Evolutionary conservation across 139 green algal genomes (phyloP), one percentile per base, ranked within the genome.

Genomic region (Penium margaritaceum): DNA sequence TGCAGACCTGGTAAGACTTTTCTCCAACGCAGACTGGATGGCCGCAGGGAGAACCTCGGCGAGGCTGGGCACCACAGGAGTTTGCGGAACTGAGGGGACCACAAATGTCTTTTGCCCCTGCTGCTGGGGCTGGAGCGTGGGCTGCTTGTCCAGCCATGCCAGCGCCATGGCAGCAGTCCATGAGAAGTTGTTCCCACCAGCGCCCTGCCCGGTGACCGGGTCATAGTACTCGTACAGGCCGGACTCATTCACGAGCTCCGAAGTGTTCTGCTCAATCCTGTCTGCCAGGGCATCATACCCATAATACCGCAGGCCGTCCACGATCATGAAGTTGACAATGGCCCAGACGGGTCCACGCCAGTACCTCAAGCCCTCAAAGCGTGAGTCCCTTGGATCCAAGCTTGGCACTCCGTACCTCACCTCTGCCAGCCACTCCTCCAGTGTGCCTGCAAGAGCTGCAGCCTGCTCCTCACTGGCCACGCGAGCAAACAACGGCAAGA

Each of bases 291-390:
- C 54, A 33, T 76, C 54, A 29, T 70, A 71, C 29, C 69, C 69
- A 1, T 76, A 76, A 27, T 32, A 36, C 1, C 69, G 63, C 30
- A 76, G 54, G 30, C 69, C 69, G 3, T 76, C 69, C 53, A 30
- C 54, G n/a, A 76, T 73, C 69, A 76, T 76, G 29, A 54, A 76
- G 69, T 76, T 76, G 14, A 76, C 54, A 27, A 76, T 76, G 7
- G 61, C 69, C 69, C 69, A 76, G 57, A 76, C 69, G 17, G 69
- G 69, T 0, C 69, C 69, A n/a, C 69, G 12, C 69, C 69, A 76
- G 69, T 76, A 76, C 17, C 69, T 39, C 51, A 76, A 55, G 17
- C 27, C 6, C 24, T 76, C 69, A 55, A 76, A 76, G 17, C 54
- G 27, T 5, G 32, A 14, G 69, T 62, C 69, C 6, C 29, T 19